Percentiles rank a stretch among this genome's conserved stretches.
Evolutionary conservation across 164 flowering plant species (phyloP).

Genomic region (Amborella trichopoda): DNA sequence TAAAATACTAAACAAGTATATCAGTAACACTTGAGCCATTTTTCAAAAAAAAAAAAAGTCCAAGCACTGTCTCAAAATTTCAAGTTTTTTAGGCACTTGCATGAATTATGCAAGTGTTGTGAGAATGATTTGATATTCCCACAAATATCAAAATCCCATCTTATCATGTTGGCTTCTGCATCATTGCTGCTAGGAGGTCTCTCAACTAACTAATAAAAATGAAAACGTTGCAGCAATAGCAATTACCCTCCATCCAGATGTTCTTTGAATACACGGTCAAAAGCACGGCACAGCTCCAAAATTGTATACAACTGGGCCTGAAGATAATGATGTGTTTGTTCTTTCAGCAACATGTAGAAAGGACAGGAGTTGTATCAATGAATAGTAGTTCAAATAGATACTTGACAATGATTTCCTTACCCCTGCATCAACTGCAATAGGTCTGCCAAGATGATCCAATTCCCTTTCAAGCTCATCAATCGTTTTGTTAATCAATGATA

Average conservation of each 20-base stretch:
- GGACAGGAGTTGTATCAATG: neutral
- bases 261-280: conserved; percentile 79
- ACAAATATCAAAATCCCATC: no score
- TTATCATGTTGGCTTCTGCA: no score
- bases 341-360: neutral
- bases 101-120: no score
- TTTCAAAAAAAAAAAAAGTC: no score
- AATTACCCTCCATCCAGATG: conserved; percentile 98
- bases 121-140: no score
- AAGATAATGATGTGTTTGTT: neutral
- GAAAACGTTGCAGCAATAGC: no score
- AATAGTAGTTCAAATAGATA: neutral
- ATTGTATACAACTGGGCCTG: conserved; percentile 88
- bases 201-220: no score
- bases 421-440: conserved; percentile 88
- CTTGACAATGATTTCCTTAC: conserved; percentile 23
- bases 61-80: no score
- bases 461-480: conserved; percentile 90
- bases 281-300: conserved; percentile 82
- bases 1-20: no score
- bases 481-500: conserved; percentile 78
- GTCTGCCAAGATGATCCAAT: conserved; percentile 89
- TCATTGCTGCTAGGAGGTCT: no score
- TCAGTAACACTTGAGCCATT: no score
- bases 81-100: no score